Conservation (phyloP, 2,329 filamentous ascomycete species). For the Xylogone sp. region DNA sequence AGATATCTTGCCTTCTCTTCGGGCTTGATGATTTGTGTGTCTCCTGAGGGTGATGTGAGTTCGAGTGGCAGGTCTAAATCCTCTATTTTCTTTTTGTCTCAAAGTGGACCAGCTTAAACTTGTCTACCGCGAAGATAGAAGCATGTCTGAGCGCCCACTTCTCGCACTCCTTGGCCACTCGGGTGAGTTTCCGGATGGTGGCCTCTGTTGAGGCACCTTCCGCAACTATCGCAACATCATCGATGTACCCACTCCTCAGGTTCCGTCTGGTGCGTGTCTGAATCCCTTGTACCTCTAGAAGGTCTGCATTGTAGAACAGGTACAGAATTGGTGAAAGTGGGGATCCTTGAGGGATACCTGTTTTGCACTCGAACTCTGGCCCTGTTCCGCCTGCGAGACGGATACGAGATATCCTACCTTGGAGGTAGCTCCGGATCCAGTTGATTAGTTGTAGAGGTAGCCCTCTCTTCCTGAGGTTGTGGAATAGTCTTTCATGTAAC, state of each 20-base stretch:
- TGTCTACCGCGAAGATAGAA: constrained; percentile 24
- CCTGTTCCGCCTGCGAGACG: constrained; percentile 13
- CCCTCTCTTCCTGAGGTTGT: constrained; percentile 17
- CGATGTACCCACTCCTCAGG: constrained; percentile 25
- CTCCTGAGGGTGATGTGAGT: too few relatives aligned
- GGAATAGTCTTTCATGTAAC: constrained; percentile 18
- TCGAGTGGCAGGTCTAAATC: background rate
- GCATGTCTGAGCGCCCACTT: constrained; percentile 21
- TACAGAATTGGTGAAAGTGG: constrained; percentile 28
- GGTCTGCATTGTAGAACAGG: constrained; percentile 29
- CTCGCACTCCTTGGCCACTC: constrained; percentile 13
- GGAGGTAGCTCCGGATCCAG: constrained; percentile 19
- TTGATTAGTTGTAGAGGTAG: constrained; percentile 14
- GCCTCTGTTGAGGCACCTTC: constrained; percentile 5
- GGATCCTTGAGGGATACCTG: constrained; percentile 27
- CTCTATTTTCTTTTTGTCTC: constrained; percentile 2
- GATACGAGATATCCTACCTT: constrained; percentile 14
- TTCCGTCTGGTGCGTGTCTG: constrained; percentile 8
- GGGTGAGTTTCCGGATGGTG: constrained; percentile 13
- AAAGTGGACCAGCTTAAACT: constrained; percentile 25
- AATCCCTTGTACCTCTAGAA: constrained; percentile 18
- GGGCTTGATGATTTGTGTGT: constrained; percentile 3
- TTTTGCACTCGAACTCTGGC: constrained; percentile 12
- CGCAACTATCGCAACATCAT: constrained; percentile 20
- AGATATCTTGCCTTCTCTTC: constrained; percentile 13